These are phyloP conservation scores for Senna tora DNA, from an alignment of 306 rosid genomes.

Conservation along the genomic window DNA sequence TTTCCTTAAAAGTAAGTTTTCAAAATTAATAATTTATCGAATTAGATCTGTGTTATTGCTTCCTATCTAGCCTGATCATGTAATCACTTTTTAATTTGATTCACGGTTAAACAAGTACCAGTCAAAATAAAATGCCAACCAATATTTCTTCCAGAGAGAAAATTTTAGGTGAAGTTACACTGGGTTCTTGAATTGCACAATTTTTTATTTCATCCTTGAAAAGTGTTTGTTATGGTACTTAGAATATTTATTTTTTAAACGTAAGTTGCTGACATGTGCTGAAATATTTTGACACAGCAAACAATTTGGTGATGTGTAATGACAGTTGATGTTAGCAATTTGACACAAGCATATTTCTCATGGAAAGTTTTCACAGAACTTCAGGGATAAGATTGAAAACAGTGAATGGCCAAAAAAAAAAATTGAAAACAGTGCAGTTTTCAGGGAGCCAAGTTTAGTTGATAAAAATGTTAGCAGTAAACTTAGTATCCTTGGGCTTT, in stretches of 20 bases:
- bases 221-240: background rate
- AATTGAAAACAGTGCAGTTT: background rate
- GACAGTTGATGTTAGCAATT: background rate
- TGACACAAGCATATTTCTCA: background rate
- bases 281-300: background rate
- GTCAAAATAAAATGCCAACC: background rate
- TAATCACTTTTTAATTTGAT: slow-evolving; percentile 1
- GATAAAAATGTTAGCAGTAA: background rate
- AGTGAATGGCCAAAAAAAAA: too few relatives aligned
- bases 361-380: background rate
- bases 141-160: background rate
- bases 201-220: background rate
- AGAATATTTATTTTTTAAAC: background rate
- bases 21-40: background rate
- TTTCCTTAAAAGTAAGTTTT: background rate
- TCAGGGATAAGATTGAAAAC: background rate
- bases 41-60: background rate
- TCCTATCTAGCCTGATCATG: slow-evolving; percentile 2
- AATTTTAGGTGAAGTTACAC: slow-evolving; percentile 4
- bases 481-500: slow-evolving; percentile 14
- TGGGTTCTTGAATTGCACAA: background rate
- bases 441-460: background rate
- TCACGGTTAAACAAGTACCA: background rate
- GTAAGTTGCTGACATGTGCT: background rate
- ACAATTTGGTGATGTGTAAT: background rate